These are phyloP conservation scores for Fusarium clavum DNA, from an alignment of 2,329 filamentous ascomycete genomes.

Conservation along the genomic window DNA sequence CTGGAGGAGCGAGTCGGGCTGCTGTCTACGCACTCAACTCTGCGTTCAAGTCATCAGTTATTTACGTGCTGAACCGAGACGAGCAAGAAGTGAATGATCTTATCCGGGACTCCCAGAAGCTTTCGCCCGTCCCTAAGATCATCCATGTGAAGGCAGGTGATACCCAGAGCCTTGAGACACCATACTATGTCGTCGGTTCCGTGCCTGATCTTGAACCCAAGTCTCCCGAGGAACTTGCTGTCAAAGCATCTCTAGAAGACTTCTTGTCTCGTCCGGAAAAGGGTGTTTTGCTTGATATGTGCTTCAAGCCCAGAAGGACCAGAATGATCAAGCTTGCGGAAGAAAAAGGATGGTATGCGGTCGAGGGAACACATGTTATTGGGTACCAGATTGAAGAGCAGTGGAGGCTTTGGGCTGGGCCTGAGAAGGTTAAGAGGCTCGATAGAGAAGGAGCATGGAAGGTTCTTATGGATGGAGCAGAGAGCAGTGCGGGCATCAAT, in stretches of 20 bases:
- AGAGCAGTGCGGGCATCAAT: conserved; percentile 5
- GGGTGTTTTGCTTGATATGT: conserved; percentile 16
- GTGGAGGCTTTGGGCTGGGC: conserved; percentile 10
- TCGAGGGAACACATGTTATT: conserved; percentile 14
- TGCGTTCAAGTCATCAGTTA: conserved; percentile 5
- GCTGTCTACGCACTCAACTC: conserved; percentile 11
- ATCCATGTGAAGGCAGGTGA: conserved; percentile 2
- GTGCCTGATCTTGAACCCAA: conserved; percentile 3
- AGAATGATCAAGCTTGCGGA: conserved; percentile 18
- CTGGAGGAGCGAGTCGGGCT: conserved; percentile 11
- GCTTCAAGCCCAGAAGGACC: conserved; percentile 11
- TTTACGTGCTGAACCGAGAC: conserved; percentile 7
- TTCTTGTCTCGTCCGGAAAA: not conserved
- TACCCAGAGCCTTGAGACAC: not conserved
- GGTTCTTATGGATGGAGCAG: conserved; percentile 5
- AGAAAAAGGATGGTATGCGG: conserved; percentile 2
- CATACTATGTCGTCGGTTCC: conserved; percentile 1
- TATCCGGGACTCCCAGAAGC: not conserved
- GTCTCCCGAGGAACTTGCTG: not conserved
- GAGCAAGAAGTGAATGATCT: not conserved
- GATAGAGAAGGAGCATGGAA: conserved; percentile 13
- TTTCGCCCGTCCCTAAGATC: not conserved
- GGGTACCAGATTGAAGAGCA: conserved; percentile 16
- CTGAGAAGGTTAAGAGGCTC: not conserved
- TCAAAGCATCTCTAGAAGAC: not conserved